A percentile compares a stretch with the other conserved stretches of the same genome.
Conservation (phyloP, 2,329 filamentous ascomycete species). For the Talaromyces sp. region DNA sequence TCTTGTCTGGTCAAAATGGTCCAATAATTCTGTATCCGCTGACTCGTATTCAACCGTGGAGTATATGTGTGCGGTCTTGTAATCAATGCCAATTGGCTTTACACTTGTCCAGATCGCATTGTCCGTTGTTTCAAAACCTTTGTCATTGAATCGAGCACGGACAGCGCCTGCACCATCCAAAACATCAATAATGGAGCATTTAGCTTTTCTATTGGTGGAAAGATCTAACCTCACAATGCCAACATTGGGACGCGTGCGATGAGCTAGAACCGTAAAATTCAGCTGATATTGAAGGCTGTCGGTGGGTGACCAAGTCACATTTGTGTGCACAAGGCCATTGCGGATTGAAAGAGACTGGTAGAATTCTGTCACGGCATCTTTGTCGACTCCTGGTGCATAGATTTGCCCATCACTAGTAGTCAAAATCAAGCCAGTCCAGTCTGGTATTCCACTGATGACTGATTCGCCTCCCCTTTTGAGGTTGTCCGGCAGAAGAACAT, state of each 20-base stretch:
- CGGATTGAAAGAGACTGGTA: constrained; percentile 16
- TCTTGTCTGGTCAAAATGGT: background rate
- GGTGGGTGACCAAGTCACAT: constrained; percentile 12
- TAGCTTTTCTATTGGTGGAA: background rate
- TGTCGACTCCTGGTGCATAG: constrained; percentile 15
- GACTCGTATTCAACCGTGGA: constrained; percentile 8
- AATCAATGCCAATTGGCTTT: constrained; percentile 10
- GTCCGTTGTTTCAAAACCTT: constrained; percentile 2
- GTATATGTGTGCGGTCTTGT: constrained; percentile 10
- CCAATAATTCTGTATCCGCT: background rate
- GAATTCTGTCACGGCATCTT: constrained; percentile 6
- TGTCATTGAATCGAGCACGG: constrained; percentile 11
- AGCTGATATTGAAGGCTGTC: constrained; percentile 8
- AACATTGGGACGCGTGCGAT: constrained; percentile 13
- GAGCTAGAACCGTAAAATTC: constrained; percentile 17
- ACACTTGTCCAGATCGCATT: constrained; percentile 18
- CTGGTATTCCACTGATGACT: constrained; percentile 17
- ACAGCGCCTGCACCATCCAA: constrained; percentile 17
- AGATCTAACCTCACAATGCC: constrained; percentile 16
- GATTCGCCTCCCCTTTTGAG: constrained; percentile 16
- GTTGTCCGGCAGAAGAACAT: constrained; percentile 15
- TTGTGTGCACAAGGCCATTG: constrained; percentile 16
- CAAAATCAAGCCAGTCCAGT: constrained; percentile 17
- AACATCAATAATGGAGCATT: constrained; percentile 11
- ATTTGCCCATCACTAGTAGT: constrained; percentile 5